phyloP scores from a whole-genome alignment of 2,329 filamentous ascomycete species.

The Coniochaeta ligniaria region DNA sequence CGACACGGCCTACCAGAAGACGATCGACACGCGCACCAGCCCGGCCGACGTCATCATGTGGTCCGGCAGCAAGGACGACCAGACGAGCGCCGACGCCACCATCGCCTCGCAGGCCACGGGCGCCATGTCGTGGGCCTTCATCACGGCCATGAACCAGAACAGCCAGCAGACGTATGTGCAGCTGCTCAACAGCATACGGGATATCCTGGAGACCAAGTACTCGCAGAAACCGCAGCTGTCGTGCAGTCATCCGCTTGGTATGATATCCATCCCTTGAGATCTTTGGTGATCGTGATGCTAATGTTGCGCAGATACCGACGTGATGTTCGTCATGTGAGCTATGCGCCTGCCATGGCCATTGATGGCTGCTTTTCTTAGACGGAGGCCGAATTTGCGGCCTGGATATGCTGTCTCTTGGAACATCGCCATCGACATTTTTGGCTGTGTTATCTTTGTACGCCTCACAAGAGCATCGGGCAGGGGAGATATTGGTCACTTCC shows the following conservation, averaged over 20 bases:
- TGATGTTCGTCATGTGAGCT: slow-evolving; percentile 59
- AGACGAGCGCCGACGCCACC: slow-evolving; percentile 89
- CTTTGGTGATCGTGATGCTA: slow-evolving; percentile 3
- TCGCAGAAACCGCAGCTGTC: slow-evolving; percentile 93
- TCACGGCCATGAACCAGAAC: slow-evolving; percentile 83
- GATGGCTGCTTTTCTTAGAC: not conserved
- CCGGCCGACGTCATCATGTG: slow-evolving; percentile 97
- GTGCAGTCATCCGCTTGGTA: slow-evolving; percentile 92
- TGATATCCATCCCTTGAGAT: slow-evolving; percentile 25
- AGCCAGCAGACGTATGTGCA: slow-evolving; percentile 95
- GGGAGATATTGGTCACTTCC: no score
- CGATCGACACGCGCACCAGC: slow-evolving; percentile 83
- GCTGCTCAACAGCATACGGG: slow-evolving; percentile 89
- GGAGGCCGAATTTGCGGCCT: no score
- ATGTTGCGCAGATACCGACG: slow-evolving; percentile 46
- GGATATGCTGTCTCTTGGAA: no score
- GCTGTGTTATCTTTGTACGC: no score
- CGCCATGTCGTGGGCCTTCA: slow-evolving; percentile 98
- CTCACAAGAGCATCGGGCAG: no score
- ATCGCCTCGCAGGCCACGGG: slow-evolving; percentile 87
- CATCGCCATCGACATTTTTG: no score
- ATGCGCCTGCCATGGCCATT: not conserved
- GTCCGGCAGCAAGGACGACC: slow-evolving; percentile 92
- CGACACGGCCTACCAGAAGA: slow-evolving; percentile 70
- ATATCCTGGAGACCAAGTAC: slow-evolving; percentile 81